phyloP scores from a whole-genome alignment of 208 protist genomes.

The Leishmania amazonensis region DNA sequence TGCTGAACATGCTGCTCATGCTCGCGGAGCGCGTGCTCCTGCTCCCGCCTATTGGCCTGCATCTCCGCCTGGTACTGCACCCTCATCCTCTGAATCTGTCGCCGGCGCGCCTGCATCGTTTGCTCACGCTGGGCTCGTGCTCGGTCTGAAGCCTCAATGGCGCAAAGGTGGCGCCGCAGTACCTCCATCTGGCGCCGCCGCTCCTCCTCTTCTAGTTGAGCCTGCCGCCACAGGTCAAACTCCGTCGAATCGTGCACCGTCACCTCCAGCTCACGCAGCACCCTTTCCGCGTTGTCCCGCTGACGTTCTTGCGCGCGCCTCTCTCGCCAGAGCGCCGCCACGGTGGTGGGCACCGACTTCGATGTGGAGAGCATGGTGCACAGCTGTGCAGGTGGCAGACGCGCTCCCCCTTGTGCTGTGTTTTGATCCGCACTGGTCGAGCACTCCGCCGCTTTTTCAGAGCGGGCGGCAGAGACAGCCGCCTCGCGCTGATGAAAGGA shows the following conservation, averaged over 20 bases:
- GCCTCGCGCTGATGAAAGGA: conserved; percentile 30
- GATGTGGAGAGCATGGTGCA: conserved; percentile 39
- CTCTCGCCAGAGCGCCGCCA: conserved; percentile 63
- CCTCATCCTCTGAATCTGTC: conserved; percentile 23
- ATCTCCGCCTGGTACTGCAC: conserved; percentile 23
- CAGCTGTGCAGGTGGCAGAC: conserved; percentile 24
- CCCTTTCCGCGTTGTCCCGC: conserved; percentile 36
- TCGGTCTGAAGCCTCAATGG: conserved; percentile 41
- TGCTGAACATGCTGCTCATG: conserved; percentile 29
- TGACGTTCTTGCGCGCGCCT: conserved; percentile 47
- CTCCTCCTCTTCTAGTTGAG: conserved; percentile 39
- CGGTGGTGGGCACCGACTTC: conserved; percentile 49
- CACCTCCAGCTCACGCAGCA: conserved; percentile 51
- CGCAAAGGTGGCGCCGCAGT: conserved; percentile 43
- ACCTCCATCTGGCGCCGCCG: conserved; percentile 29
- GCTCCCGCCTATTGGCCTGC: conserved; percentile 2
- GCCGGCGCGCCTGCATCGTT: conserved; percentile 19
- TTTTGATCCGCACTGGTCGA: neutral
- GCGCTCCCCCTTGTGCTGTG: neutral
- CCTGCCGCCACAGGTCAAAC: conserved; percentile 65
- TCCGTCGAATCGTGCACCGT: conserved; percentile 40
- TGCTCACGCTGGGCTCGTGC: conserved; percentile 24
- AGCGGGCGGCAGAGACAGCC: neutral
- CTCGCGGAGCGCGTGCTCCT: conserved; percentile 13
- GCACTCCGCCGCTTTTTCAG: conserved; percentile 1